Percentiles rank a stretch among this genome's conserved stretches.
These are phyloP conservation scores for Brasilioporus rufonigricans DNA, from an alignment of 768 basidiomycete species.

Conservation along the genomic window DNA sequence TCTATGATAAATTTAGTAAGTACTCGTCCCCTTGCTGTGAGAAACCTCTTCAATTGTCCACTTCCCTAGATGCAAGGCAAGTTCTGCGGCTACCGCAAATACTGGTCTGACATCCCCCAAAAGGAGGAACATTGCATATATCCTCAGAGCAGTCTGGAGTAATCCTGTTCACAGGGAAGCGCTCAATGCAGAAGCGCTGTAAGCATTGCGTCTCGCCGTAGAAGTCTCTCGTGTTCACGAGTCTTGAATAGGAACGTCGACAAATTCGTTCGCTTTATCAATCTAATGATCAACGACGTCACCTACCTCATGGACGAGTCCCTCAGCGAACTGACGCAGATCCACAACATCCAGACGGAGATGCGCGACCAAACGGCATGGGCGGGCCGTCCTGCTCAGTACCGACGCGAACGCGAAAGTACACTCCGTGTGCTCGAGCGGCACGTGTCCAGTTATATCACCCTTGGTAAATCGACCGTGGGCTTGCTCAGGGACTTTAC, in stretches of 20 bases:
- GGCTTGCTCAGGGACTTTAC: constrained; percentile 90
- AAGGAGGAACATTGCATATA: constrained; percentile 84
- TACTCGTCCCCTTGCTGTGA: constrained; percentile 15
- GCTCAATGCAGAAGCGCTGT: constrained; percentile 78
- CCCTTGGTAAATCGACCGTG: constrained; percentile 86
- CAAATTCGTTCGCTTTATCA: constrained; percentile 93
- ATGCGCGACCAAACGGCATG: constrained; percentile 77
- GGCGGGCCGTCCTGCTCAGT: constrained; percentile 59
- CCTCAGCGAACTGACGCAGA: constrained; percentile 82
- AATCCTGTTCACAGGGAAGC: constrained; percentile 88
- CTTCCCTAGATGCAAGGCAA: constrained; percentile 50
- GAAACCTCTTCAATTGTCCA: constrained; percentile 8
- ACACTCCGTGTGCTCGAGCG: constrained; percentile 79
- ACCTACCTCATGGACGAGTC: constrained; percentile 98
- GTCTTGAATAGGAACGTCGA: constrained; percentile 66
- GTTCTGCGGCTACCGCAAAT: constrained; percentile 8
- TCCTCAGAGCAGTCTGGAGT: constrained; percentile 89
- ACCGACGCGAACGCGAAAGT: constrained; percentile 82
- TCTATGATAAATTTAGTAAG: constrained; percentile 97
- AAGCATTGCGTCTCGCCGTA: constrained; percentile 22
- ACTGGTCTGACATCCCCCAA: constrained; percentile 15
- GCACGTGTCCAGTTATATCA: constrained; percentile 82
- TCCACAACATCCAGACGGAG: constrained; percentile 80
- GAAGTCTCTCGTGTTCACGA: not conserved
- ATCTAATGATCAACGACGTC: constrained; percentile 98